Evolutionary conservation across 495 filamentous ascomycete genomes (phyloP), one percentile per base, ranked within the genome.

Genomic region (Chaetomium tenue): DNA sequence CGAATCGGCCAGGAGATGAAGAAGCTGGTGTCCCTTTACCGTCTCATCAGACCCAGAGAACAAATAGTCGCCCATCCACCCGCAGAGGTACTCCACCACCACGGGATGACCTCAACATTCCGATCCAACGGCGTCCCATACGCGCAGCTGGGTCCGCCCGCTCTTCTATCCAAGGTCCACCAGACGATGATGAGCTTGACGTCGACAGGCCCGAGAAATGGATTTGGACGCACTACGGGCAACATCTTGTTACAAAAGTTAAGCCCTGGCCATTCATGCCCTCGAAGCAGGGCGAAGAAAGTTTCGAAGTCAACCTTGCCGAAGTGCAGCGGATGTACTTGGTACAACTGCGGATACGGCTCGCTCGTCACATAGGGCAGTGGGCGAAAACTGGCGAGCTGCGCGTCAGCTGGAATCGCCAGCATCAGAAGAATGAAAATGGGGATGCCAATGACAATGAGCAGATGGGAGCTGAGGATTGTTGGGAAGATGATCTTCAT

Each of bases 231-330:
- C 25, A 51, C 20, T 51, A 11, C 20, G 48, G 48, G 48, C 48
- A 25, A 4, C 25, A 51, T 25, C 48, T 51, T 23, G 48, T 51
- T 25, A 51, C 48, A 20, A 51, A 51, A 13, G 48, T 51, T 20
- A 25, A 51, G 48, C 48, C 48, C 6, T 51, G 48, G 48, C 20
- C 48, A 23, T 51, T 51, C 48, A 51, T 23, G 12, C 25, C 48
- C 20, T 25, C 48, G 48, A 51, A 51, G 5, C 48, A 51, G 20
- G 20, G 48, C 1, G 48, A 51, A 25, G 48, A 51, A 25, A 51
- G 23, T 20, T 51, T 51, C 48, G 48, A 51, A 51, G 48, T 51
- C 48, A 51, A 51, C 48, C 48, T 51, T 20, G 48, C 48, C 20
- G 48, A 51, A 20, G 20, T 51, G 20, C 48, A 51, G 6, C 48